phyloP scores from a whole-genome alignment of 2,329 filamentous ascomycete genomes.

The Sordariomycetes sp. region DNA sequence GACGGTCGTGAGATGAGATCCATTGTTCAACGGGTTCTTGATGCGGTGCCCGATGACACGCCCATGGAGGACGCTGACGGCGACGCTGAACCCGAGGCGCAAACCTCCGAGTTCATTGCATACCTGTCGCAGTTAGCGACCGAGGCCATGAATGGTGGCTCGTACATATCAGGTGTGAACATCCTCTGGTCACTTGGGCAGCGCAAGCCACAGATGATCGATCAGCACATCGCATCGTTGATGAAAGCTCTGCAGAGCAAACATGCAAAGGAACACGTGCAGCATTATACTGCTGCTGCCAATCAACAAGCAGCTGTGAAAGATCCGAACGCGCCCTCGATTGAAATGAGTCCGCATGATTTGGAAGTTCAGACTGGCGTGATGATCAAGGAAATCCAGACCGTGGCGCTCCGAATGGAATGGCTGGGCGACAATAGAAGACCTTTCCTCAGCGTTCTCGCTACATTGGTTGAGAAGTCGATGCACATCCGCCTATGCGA shows the following conservation, averaged over 20 bases:
- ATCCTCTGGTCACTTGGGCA: constrained; percentile 86
- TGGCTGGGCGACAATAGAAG: constrained; percentile 82
- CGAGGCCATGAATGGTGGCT: constrained; percentile 72
- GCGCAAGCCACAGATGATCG: constrained; percentile 77
- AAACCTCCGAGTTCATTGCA: constrained; percentile 78
- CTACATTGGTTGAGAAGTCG: constrained; percentile 91
- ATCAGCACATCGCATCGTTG: constrained; percentile 75
- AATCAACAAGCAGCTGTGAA: constrained; percentile 36
- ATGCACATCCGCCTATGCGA: constrained; percentile 78
- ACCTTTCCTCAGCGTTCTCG: constrained; percentile 90
- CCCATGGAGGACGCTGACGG: constrained; percentile 70
- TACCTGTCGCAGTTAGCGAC: constrained; percentile 81
- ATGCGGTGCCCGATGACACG: constrained; percentile 72
- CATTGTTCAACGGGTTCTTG: constrained; percentile 71
- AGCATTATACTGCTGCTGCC: constrained; percentile 53
- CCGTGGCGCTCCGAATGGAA: constrained; percentile 87
- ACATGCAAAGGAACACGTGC: constrained; percentile 88
- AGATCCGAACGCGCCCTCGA: constrained; percentile 40
- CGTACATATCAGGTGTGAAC: constrained; percentile 84
- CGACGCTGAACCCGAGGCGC: constrained; percentile 72
- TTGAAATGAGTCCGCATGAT: constrained; percentile 63
- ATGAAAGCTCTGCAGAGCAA: constrained; percentile 94
- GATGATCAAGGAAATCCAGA: constrained; percentile 91
- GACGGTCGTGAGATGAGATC: constrained; percentile 64
- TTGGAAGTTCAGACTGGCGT: constrained; percentile 82